Percentiles rank a stretch among this genome's conserved stretches.
Evolutionary conservation across 2,329 filamentous ascomycete genomes (phyloP).

Genomic region (Beauveria sp.): DNA sequence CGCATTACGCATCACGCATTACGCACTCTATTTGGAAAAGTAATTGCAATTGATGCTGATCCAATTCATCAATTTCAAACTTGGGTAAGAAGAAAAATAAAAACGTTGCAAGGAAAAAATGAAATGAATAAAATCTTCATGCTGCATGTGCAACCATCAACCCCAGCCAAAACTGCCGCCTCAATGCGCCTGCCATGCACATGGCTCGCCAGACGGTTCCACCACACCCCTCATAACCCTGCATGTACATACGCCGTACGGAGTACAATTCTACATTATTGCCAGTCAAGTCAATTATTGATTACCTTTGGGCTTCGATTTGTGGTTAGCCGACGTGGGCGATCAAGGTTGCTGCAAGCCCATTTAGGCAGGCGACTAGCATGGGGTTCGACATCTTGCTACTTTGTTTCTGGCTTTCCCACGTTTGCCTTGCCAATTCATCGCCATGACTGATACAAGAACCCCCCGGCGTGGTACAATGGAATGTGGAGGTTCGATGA

Average conservation of each 20-base stretch:
- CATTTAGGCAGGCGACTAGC: constrained; percentile 3
- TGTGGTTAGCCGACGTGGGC: not conserved
- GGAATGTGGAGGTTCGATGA: not conserved
- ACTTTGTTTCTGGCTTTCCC: no score
- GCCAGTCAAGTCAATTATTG: not conserved
- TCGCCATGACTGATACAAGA: no score
- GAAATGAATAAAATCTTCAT: not conserved
- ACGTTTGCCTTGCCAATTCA: no score
- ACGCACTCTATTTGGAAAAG: not conserved
- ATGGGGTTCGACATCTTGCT: not conserved
- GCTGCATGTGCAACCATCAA: not conserved
- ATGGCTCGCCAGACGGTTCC: not conserved
- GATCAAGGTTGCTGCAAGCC: constrained; percentile 4
- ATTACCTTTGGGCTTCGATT: not conserved
- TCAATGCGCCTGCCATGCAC: not conserved
- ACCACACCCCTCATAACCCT: not conserved
- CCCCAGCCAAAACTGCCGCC: not conserved
- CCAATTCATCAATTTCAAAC: not conserved
- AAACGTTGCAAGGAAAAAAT: not conserved
- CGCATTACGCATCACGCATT: not conserved
- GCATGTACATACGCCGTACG: not conserved
- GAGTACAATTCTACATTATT: not conserved
- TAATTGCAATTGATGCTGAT: not conserved
- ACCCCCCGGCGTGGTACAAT: not conserved
- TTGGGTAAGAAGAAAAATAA: not conserved